These are phyloP conservation scores for Spergularia bocconei DNA, from an alignment of 148 eudicot species.

Conservation along the genomic window DNA sequence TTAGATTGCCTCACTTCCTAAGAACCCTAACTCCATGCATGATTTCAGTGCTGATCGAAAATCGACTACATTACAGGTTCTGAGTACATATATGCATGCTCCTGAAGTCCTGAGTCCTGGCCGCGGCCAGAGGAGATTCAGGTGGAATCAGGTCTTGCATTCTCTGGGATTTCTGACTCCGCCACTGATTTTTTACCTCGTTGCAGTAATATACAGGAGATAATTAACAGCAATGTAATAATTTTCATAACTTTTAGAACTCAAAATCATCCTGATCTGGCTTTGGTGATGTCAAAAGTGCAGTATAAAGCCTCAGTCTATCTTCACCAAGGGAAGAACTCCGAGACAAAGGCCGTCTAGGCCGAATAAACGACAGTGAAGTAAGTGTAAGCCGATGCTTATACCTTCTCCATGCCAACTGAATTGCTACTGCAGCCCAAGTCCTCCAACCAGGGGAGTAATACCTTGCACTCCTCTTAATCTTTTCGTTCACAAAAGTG, in stretches of 20 bases:
- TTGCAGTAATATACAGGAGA: background rate
- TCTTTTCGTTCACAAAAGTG: constrained; percentile 82
- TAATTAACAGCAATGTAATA: background rate
- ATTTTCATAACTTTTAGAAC: constrained; percentile 21
- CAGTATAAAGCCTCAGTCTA: constrained; percentile 79
- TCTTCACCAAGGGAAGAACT: constrained; percentile 87
- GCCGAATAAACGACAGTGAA: constrained; percentile 89
- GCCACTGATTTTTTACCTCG: constrained; percentile 1
- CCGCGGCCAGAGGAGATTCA: too few relatives aligned
- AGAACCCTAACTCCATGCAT: too few relatives aligned
- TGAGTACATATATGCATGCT: too few relatives aligned
- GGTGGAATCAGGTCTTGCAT: too few relatives aligned
- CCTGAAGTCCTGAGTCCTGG: too few relatives aligned
- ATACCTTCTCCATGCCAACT: constrained; percentile 89
- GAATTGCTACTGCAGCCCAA: constrained; percentile 93
- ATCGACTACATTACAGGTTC: too few relatives aligned
- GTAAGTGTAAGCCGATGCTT: constrained; percentile 73
- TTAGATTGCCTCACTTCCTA: too few relatives aligned
- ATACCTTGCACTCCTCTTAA: constrained; percentile 85
- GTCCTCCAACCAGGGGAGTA: constrained; percentile 98
- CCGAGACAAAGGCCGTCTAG: constrained; percentile 83
- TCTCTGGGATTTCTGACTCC: background rate
- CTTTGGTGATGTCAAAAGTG: constrained; percentile 88
- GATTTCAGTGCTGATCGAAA: too few relatives aligned
- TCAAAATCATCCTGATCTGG: constrained; percentile 95